Evolutionary conservation across 495 filamentous ascomycete species (phyloP), one percentile per base, ranked within the genome.

Genomic region (Aspergillus leporis): DNA sequence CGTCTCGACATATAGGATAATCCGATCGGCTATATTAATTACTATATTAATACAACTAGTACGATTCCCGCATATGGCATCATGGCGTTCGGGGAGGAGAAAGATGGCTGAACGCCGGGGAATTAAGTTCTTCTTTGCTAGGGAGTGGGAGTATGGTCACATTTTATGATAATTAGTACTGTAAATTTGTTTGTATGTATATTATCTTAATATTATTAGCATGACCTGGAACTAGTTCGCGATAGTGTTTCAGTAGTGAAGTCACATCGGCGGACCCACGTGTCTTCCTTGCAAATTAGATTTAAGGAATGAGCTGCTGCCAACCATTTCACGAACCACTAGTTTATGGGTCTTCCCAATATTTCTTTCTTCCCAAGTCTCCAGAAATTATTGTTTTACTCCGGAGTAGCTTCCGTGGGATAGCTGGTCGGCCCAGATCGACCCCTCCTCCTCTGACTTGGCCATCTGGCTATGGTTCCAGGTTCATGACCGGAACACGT

Each of bases 211-310:
- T 28, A 28, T 28, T 28, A 28, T 3, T 28, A 28, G 25, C 25
- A 28, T 28, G 25, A 28, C 25, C 38, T 41, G 38, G n/a, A n/a
- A 41, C 38, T 47, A 47, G 43, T 47, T 47, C 43, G 7, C n/a
- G 18, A 50, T 51, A 18, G 25, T 51, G 10, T 1, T 51, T 32
- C 13, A 23, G 12, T 51, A 48, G 25, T 51, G 4, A 53, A 48
- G 53, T 64, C 52, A 25, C 48, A 19, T 40, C 34, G 10, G 31
- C 22, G 53, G 60, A 19, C 56, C 55, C 55, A 62, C 60, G 55
- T 55, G 60, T 53, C 25, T 50, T 59, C 50, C 51, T 58, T 59
- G 51, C 61, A 58, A 62, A 62, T 61, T 43, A 56, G 53, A 56
- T 56, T 61, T 21, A 53, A 51, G 47, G 45, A 55, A 43, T 14